Conservation (phyloP, 2,329 filamentous ascomycete genomes). For the Plenodomus lindquistii region DNA sequence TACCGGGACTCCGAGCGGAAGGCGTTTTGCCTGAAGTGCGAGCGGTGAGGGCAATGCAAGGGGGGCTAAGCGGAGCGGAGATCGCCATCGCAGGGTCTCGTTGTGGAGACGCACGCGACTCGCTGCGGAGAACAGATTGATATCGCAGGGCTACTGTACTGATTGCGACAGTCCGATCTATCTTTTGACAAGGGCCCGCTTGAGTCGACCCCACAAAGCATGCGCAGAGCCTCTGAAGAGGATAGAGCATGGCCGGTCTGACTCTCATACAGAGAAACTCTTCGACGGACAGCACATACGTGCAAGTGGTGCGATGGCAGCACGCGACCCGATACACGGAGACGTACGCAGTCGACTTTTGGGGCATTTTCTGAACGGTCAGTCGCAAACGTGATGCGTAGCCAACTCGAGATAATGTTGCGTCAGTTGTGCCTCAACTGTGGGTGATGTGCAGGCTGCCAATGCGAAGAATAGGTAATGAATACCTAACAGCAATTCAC, state of each 20-base stretch:
- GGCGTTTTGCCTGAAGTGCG: slow-evolving; percentile 26
- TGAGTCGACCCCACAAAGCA: too few relatives aligned
- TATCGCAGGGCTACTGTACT: neutral
- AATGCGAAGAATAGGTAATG: slow-evolving; percentile 27
- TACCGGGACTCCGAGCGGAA: slow-evolving; percentile 26
- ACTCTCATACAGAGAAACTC: too few relatives aligned
- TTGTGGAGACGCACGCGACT: slow-evolving; percentile 16
- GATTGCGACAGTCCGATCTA: neutral
- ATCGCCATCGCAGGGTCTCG: slow-evolving; percentile 13
- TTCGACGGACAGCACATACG: too few relatives aligned
- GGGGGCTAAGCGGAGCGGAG: slow-evolving; percentile 30
- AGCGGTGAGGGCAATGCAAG: slow-evolving; percentile 23
- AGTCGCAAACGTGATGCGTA: neutral
- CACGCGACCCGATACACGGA: neutral
- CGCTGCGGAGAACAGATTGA: slow-evolving; percentile 15
- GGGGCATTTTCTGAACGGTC: slow-evolving; percentile 6
- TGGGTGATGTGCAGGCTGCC: slow-evolving; percentile 31
- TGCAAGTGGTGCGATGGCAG: neutral
- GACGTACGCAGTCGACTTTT: neutral
- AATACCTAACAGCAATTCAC: slow-evolving; percentile 45
- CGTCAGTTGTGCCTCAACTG: slow-evolving; percentile 16
- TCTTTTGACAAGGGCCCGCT: neutral
- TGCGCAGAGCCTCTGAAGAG: too few relatives aligned
- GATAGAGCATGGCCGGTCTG: too few relatives aligned
- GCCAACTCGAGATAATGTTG: slow-evolving; percentile 18